These are phyloP conservation scores for Debaryomyces prosopidis DNA, from an alignment of 805 yeast genomes.

Conservation along the genomic window DNA sequence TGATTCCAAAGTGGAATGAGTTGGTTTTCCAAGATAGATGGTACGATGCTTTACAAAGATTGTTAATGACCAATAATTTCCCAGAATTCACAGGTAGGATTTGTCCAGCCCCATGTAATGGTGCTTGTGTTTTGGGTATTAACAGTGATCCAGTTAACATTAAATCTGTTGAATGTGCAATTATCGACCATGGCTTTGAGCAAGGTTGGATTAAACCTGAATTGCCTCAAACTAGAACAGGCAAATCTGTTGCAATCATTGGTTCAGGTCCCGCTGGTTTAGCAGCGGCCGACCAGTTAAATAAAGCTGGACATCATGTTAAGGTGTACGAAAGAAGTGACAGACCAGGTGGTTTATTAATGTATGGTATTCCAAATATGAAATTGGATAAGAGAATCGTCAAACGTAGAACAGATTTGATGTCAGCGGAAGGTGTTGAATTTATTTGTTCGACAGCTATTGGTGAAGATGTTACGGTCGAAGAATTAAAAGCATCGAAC, in stretches of 20 bases:
- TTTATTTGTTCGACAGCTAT: slow-evolving; percentile 76
- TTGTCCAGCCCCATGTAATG: slow-evolving; percentile 99
- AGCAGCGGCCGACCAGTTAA: slow-evolving; percentile 95
- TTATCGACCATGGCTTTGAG: slow-evolving; percentile 93
- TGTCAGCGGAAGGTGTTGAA: slow-evolving; percentile 86
- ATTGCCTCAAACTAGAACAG: slow-evolving; percentile 80
- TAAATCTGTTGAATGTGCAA: slow-evolving; percentile 93
- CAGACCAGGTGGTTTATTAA: slow-evolving; percentile 93
- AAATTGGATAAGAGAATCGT: slow-evolving; percentile 91
- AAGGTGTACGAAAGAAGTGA: slow-evolving; percentile 93
- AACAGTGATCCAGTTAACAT: slow-evolving; percentile 95
- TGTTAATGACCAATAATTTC: slow-evolving; percentile 95
- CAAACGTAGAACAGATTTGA: slow-evolving; percentile 86
- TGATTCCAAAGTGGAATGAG: slow-evolving; percentile 98
- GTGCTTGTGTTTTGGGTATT: slow-evolving; percentile 89
- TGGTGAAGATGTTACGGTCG: slow-evolving; percentile 79
- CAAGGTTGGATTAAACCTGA: slow-evolving; percentile 93
- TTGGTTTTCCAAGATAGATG: slow-evolving; percentile 92
- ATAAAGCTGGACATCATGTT: slow-evolving; percentile 91
- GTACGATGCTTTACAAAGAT: slow-evolving; percentile 88
- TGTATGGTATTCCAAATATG: slow-evolving; percentile 99
- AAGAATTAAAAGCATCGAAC: slow-evolving; percentile 58
- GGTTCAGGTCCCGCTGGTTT: slow-evolving; percentile 98
- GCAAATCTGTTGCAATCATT: slow-evolving; percentile 78
- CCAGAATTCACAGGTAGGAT: slow-evolving; percentile 98